Evolutionary conservation across 2,329 filamentous ascomycete genomes (phyloP).

Genomic region (Incumbomyces lentus): DNA sequence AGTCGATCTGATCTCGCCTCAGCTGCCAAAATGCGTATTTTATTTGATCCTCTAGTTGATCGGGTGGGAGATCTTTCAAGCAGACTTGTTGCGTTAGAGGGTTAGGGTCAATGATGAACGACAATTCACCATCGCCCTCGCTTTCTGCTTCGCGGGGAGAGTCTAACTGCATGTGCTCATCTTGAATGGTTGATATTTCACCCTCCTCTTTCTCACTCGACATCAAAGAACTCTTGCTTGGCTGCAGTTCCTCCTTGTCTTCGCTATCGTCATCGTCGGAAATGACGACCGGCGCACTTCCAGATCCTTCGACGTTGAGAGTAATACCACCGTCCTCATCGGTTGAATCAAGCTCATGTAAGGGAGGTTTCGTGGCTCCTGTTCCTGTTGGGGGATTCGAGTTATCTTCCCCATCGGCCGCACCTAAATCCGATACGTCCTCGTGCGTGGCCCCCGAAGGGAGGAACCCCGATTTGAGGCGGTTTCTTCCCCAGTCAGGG

Average conservation of each 20-base stretch:
- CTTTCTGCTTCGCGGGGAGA: background rate
- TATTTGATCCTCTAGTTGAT: conserved; percentile 32
- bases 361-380: conserved; percentile 11
- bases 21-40: conserved; percentile 32
- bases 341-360: conserved; percentile 23
- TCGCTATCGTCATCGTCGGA: conserved; percentile 8
- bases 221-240: background rate
- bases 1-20: conserved; percentile 29
- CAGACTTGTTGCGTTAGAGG: background rate
- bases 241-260: background rate
- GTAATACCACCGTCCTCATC: conserved; percentile 31
- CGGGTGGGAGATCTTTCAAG: conserved; percentile 25
- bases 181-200: conserved; percentile 1
- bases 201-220: background rate
- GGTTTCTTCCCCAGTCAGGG: conserved; percentile 16
- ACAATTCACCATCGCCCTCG: background rate
- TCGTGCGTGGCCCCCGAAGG: background rate
- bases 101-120: conserved; percentile 1
- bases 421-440: background rate
- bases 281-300: background rate
- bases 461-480: conserved; percentile 16
- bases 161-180: conserved; percentile 6
- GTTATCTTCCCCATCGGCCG: conserved; percentile 15
- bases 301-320: conserved; percentile 18
- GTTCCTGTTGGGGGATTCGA: conserved; percentile 6